These are phyloP conservation scores for Pseudocercospora fuligena DNA, from an alignment of 2,329 filamentous ascomycete species.

Conservation along the genomic window DNA sequence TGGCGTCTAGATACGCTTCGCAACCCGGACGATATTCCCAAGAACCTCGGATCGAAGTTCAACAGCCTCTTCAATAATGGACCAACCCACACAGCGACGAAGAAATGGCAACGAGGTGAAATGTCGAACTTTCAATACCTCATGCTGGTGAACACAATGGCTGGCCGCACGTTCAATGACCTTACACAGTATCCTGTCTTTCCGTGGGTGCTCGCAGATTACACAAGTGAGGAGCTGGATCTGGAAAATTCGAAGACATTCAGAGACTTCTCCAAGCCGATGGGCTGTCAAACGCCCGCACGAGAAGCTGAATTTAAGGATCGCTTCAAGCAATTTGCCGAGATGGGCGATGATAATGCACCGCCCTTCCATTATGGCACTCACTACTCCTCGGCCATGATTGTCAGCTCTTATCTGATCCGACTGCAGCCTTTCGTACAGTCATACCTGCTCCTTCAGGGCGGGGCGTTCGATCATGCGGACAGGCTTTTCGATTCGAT, in stretches of 20 bases:
- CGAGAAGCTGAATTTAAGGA: slow-evolving; percentile 81
- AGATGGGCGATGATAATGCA: slow-evolving; percentile 77
- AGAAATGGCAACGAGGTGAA: slow-evolving; percentile 89
- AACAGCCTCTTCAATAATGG: slow-evolving; percentile 88
- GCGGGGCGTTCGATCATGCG: slow-evolving; percentile 94
- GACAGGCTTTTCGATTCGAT: slow-evolving; percentile 95
- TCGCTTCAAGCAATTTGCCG: slow-evolving; percentile 83
- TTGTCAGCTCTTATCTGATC: slow-evolving; percentile 94
- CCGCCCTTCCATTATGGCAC: slow-evolving; percentile 97
- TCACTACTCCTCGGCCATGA: slow-evolving; percentile 99
- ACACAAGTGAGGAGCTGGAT: slow-evolving; percentile 90
- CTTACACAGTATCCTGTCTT: slow-evolving; percentile 98
- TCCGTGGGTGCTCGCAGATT: slow-evolving; percentile 95
- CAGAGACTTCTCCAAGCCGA: slow-evolving; percentile 90
- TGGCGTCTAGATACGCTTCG: slow-evolving; percentile 90
- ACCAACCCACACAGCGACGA: slow-evolving; percentile 81
- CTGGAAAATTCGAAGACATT: slow-evolving; percentile 83
- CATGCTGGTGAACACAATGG: slow-evolving; percentile 98
- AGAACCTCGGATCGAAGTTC: slow-evolving; percentile 82
- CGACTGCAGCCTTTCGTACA: slow-evolving; percentile 95
- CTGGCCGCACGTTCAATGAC: slow-evolving; percentile 95
- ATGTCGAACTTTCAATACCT: slow-evolving; percentile 99
- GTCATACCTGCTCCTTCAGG: slow-evolving; percentile 90
- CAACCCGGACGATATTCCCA: slow-evolving; percentile 65
- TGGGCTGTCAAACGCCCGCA: slow-evolving; percentile 83